Evolutionary conservation across 805 yeast genomes (phyloP), one percentile per base, ranked within the genome.

Genomic region (Diddensiella caesifluorescens): DNA sequence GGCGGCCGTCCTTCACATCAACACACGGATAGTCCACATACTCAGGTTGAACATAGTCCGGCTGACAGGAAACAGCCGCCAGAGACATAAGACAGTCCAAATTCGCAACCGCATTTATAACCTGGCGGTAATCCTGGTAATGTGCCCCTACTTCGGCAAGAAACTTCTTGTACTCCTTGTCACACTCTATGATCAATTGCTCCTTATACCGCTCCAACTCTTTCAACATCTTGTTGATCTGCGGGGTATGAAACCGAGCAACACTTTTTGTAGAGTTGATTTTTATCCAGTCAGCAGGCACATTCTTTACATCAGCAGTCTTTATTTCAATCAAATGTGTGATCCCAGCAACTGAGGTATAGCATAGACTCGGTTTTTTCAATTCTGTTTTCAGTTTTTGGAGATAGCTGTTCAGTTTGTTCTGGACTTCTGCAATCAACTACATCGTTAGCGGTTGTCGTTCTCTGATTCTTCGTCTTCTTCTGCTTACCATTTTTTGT

Each of bases 221-320:
- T 40, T 77, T 76, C 36, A 79, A 70, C 21, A 84, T 62, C 12
- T 64, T 62, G 2, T 67, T 51, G 1, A 79, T 70, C 22, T 60
- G 63, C 0, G 95, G 85, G 0, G 95, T 69, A 45, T 88, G 67
- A 59, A 77, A 89, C 44, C 97, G 65, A 2, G 87, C 74, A 1
- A 86, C 79, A 1, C 77, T 60, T 47, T 55, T 77, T 68, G 35
- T 94, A 74, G 82, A 82, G 52, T 75, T 82, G 21, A 84, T 74
- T 51, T 85, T 82, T 9, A 81, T 63, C 95, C 96, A 90, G 39
- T 75, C 77, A 2, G 65, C 52, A 0, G 97, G 97, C 1, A 89
- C 61, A 1, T 64, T 60, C 32, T 73, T 74, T 1, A 73, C 67
- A 33, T 74, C 74, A 9, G 73, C 62, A 47, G 79, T 79, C 33